These are phyloP conservation scores for Handroanthus guayacan DNA, from an alignment of 257 asterid species.

Conservation along the genomic window DNA sequence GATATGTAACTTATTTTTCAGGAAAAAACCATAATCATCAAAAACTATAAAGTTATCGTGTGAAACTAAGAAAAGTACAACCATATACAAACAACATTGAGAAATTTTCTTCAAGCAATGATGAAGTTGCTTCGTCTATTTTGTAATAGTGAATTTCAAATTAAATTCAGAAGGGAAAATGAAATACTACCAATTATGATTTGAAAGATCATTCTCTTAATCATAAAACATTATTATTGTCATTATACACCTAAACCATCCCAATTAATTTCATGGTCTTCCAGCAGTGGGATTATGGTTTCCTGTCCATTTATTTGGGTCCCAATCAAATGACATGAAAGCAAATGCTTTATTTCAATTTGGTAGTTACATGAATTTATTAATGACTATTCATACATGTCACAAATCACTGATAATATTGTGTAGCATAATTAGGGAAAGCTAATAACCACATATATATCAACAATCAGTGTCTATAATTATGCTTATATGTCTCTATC, in stretches of 20 bases:
- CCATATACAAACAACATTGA: background rate
- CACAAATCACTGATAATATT: conserved; percentile 20
- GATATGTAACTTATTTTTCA: too few species aligned
- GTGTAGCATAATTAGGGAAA: background rate
- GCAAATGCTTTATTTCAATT: background rate
- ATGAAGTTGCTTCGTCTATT: conserved; percentile 41
- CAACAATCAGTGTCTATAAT: conserved; percentile 21
- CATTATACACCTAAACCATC: conserved; percentile 15
- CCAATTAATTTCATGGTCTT: background rate
- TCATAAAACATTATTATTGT: background rate
- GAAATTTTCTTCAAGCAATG: conserved; percentile 35
- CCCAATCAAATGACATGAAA: conserved; percentile 14
- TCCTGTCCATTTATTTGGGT: conserved; percentile 10
- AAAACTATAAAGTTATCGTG: background rate
- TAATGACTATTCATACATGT: conserved; percentile 11
- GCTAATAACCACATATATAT: conserved; percentile 26
- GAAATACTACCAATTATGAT: conserved; percentile 37
- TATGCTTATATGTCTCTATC: background rate
- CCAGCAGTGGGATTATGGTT: background rate
- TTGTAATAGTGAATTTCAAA: background rate
- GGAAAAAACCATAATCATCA: background rate
- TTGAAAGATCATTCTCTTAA: conserved; percentile 37
- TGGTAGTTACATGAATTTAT: conserved; percentile 1
- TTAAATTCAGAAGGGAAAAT: conserved; percentile 24
- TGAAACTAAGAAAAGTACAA: background rate